These are phyloP conservation scores for Pseudocercospora pini-densiflorae DNA, from an alignment of 2,329 filamentous ascomycete species.

Conservation along the genomic window DNA sequence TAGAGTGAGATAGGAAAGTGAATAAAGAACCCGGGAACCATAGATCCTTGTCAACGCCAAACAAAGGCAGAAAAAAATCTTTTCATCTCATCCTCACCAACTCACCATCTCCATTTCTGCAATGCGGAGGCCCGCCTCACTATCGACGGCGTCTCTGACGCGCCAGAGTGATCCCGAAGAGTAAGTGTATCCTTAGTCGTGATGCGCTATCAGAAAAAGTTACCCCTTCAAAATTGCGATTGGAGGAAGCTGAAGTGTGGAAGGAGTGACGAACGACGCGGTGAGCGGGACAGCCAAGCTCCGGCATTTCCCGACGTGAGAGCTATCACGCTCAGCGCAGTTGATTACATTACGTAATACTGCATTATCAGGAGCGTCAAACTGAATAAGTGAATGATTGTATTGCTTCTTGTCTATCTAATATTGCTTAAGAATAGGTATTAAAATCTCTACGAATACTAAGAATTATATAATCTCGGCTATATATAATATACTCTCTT, in stretches of 20 bases:
- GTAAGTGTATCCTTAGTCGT: slow-evolving; percentile 21
- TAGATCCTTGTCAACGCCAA: slow-evolving; percentile 23
- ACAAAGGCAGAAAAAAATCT: slow-evolving; percentile 22
- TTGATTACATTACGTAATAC: too few relatives aligned
- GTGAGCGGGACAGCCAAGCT: neutral
- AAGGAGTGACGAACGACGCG: slow-evolving; percentile 1
- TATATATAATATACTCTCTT: too few relatives aligned
- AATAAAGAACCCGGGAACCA: slow-evolving; percentile 3
- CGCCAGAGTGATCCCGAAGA: slow-evolving; percentile 23
- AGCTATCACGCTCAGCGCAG: too few relatives aligned
- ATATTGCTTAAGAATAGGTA: too few relatives aligned
- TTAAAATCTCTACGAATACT: too few relatives aligned
- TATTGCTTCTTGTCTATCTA: too few relatives aligned
- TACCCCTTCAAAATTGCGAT: slow-evolving; percentile 25
- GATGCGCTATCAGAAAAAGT: slow-evolving; percentile 18
- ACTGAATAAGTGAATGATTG: too few relatives aligned
- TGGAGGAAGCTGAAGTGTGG: slow-evolving; percentile 1
- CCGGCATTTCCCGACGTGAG: neutral
- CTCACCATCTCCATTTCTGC: slow-evolving; percentile 11
- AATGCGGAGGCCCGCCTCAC: slow-evolving; percentile 2
- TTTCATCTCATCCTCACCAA: slow-evolving; percentile 18
- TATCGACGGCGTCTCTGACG: slow-evolving; percentile 7
- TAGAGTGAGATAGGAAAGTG: neutral
- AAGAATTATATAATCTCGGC: too few relatives aligned
- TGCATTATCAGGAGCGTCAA: too few relatives aligned